Conservation (phyloP, 371 early-diverging fungal species). For the Mucor piriformis region DNA sequence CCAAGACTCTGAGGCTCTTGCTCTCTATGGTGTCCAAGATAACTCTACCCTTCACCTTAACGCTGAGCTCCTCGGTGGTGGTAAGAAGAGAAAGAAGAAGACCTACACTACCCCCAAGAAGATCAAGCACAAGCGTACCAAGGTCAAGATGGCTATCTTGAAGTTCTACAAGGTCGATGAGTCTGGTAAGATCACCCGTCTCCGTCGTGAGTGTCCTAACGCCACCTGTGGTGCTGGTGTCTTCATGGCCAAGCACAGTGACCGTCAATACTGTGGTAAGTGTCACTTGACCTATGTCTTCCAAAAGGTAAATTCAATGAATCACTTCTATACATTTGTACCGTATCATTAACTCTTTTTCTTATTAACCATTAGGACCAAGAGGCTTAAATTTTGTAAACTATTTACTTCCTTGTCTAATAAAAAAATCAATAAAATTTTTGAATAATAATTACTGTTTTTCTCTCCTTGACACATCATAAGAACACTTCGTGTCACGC, state of each 20-base stretch:
- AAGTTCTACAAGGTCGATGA: constrained; percentile 97
- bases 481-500: no score
- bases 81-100: constrained; percentile 98
- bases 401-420: background rate
- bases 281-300: constrained; percentile 61
- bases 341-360: background rate
- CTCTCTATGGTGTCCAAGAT: constrained; percentile 81
- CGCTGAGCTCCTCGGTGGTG: constrained; percentile 79
- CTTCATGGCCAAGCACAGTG: constrained; percentile 96
- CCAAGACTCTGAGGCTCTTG: constrained; percentile 70
- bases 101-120: constrained; percentile 98
- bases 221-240: constrained; percentile 96
- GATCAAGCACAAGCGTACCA: constrained; percentile 97
- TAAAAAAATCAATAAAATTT: no score
- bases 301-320: constrained; percentile 31
- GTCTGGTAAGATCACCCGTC: constrained; percentile 94
- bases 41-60: constrained; percentile 87
- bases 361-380: background rate
- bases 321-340: background rate
- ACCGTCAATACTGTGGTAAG: constrained; percentile 94
- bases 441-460: no score
- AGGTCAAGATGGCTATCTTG: constrained; percentile 95
- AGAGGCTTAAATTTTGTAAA: constrained; percentile 14
- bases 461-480: no score
- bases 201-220: constrained; percentile 93